Base-by-base conservation (phyloP, 345 rosid genomes). In the Salix caprea region DNA sequence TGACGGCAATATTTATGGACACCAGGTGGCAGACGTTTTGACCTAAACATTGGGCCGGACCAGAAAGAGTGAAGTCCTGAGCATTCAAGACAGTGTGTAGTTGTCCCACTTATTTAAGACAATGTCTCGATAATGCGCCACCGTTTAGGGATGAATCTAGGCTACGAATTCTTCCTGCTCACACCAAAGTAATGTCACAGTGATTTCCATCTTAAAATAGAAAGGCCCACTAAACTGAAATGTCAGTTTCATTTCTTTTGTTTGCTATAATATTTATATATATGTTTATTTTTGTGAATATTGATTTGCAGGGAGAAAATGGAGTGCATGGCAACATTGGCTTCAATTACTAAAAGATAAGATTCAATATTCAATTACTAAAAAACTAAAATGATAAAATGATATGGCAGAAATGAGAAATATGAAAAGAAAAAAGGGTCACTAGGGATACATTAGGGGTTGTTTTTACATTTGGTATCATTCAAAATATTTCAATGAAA, bases 121-220 rank as follows among this genome's bases (percentile, higher is more conserved):
- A 40, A 40, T 2, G 12, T 7, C 75, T 90, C 2, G n/a, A 0
- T 23, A 15, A n/a, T 56, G 44, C 80, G 26, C 44, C 77, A 10
- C 16, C 88, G 39, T 66, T 3, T 71, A 50, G 34, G 0, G 70
- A 39, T 42, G 79, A 75, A 13, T 67, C 69, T 4, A 39, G 11
- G 68, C 40, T 82, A 24, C 77, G 74, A 71, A 84, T 88, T 18
- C 71, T 76, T 77, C 87, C 94, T 42, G 74, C 65, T 46, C 56
- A 64, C 65, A 56, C 37, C 65, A 52, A 37, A 19, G 84, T 82
- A 79, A 61, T 24, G 19, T 72, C 42, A 30, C 34, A 6, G 11
- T 28, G 18, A 32, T 54, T 54, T 3, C 28, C 62, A 56, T n/a
- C 14, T 56, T 8, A 9, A 56, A 56, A 56, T 9, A 40, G 2